phyloP scores from a whole-genome alignment of 2,329 filamentous ascomycete genomes.

The Aspergillus bombycis region DNA sequence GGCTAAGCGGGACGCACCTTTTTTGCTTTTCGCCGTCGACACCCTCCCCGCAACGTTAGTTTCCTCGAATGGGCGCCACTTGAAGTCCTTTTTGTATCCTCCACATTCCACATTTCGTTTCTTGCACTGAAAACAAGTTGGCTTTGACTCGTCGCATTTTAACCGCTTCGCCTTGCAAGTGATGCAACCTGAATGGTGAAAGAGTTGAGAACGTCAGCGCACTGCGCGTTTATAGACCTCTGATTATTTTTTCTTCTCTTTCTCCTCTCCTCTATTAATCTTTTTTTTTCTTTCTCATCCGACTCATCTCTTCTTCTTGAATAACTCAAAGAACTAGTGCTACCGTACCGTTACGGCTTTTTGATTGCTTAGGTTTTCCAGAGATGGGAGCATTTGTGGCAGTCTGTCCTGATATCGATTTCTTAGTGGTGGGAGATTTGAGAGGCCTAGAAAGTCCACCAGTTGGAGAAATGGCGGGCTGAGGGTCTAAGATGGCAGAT shows the following conservation, averaged over 20 bases:
- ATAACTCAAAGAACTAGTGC: constrained; percentile 16
- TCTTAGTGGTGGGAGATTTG: constrained; percentile 27
- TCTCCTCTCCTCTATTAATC: neutral
- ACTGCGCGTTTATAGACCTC: constrained; percentile 21
- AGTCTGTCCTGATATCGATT: constrained; percentile 18
- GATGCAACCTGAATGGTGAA: constrained; percentile 61
- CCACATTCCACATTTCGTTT: constrained; percentile 68
- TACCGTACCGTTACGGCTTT: constrained; percentile 71
- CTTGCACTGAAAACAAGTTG: constrained; percentile 67
- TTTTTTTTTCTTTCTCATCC: constrained; percentile 5
- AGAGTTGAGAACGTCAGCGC: constrained; percentile 33
- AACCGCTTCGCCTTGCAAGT: constrained; percentile 74
- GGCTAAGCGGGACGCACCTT: constrained; percentile 38
- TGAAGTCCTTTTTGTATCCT: constrained; percentile 75
- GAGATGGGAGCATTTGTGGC: constrained; percentile 9
- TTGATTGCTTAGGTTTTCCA: constrained; percentile 70
- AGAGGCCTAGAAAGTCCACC: constrained; percentile 29
- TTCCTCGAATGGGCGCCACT: constrained; percentile 73
- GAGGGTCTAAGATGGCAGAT: constrained; percentile 54
- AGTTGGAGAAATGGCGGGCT: constrained; percentile 28
- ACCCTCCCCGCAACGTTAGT: constrained; percentile 52
- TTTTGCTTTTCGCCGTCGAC: constrained; percentile 47
- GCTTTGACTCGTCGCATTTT: constrained; percentile 75
- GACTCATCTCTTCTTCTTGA: constrained; percentile 8
- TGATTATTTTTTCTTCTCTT: constrained; percentile 5